These are phyloP conservation scores for Pseudodiploospora longispora DNA, from an alignment of 2,329 filamentous ascomycete genomes.

Conservation along the genomic window DNA sequence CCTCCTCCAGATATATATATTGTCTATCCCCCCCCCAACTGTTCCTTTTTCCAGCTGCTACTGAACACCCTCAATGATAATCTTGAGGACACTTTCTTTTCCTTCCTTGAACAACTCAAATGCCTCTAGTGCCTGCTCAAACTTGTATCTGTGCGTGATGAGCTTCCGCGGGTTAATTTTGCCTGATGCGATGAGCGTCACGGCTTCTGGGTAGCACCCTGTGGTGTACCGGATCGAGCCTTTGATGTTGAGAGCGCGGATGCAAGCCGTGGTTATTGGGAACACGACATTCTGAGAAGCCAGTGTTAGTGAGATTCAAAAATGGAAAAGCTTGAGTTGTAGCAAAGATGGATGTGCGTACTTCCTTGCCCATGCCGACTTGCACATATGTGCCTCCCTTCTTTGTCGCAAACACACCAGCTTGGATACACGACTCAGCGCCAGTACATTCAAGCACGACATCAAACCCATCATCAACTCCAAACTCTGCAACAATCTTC, in stretches of 20 bases:
- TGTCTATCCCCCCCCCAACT: too few species aligned
- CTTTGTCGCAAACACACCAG: conserved; percentile 34
- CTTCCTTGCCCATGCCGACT: conserved; percentile 39
- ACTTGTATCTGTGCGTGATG: conserved; percentile 29
- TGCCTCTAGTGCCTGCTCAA: conserved; percentile 37
- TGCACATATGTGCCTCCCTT: conserved; percentile 43
- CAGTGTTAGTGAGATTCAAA: background rate
- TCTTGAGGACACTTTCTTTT: conserved; percentile 15
- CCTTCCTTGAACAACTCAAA: conserved; percentile 25
- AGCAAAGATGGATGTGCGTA: background rate
- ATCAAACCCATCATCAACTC: conserved; percentile 37
- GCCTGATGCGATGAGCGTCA: conserved; percentile 41
- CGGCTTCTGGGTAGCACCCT: conserved; percentile 40
- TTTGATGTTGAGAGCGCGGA: conserved; percentile 37
- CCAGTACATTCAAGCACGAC: conserved; percentile 42
- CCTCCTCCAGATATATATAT: too few species aligned
- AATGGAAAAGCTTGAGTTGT: background rate
- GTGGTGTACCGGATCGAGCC: conserved; percentile 44
- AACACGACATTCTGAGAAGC: conserved; percentile 41
- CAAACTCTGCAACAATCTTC: conserved; percentile 29
- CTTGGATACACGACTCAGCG: conserved; percentile 37
- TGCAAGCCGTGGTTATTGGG: conserved; percentile 41
- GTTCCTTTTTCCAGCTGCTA: too few species aligned
- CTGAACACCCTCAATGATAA: conserved; percentile 13
- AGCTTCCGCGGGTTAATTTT: conserved; percentile 30